Evolutionary conservation across 1,139 yeast species (phyloP), one percentile per base, ranked within the genome.

Genomic region (Taphrina flavorubra): DNA sequence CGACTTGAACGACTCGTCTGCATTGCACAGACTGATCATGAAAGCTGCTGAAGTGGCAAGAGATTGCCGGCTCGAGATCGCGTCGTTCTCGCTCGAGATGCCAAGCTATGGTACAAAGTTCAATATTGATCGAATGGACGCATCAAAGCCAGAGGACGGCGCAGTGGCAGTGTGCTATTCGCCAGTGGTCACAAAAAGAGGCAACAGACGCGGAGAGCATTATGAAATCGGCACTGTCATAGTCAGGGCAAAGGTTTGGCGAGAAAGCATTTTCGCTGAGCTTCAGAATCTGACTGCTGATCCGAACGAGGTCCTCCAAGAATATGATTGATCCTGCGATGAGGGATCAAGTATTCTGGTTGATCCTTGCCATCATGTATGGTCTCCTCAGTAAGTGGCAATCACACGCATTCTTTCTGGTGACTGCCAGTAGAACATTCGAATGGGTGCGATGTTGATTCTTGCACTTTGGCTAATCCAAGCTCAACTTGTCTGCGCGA

Each of bases 11-110:
- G 53, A 40, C 13, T n/a, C 57, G 10, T n/a, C 40, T 13, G 51
- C 51, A n/a, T 59, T 62, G 51, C 36, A 34, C 16, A 42, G 44
- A 14, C 47, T 62, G n/a, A 62, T 62, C 13, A 25, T 39, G 14
- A 39, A 44, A 18, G 66, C 66, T 8, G 51, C 56, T 25, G 61
- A 46, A 18, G 34, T 63, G 37, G 67, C 67, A 11, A 42, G 61
- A 40, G 67, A 63, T 20, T 63, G 67, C 39, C 37, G 67, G 31
- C 55, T 63, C 7, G 67, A 53, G 10, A 20, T 56, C 16, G 44
- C 67, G 5, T 63, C 67, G 8, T 63, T 63, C 42, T 46, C 51
- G n/a, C 51, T 63, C 36, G 67, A 63, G 34, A 16, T 55, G 61
- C 61, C 67, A 4, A 40, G 40, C 20, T 55, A 55, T 37, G 46